These are phyloP conservation scores for Kingdonia uniflora DNA, from an alignment of 164 flowering plant species.

Conservation along the genomic window DNA sequence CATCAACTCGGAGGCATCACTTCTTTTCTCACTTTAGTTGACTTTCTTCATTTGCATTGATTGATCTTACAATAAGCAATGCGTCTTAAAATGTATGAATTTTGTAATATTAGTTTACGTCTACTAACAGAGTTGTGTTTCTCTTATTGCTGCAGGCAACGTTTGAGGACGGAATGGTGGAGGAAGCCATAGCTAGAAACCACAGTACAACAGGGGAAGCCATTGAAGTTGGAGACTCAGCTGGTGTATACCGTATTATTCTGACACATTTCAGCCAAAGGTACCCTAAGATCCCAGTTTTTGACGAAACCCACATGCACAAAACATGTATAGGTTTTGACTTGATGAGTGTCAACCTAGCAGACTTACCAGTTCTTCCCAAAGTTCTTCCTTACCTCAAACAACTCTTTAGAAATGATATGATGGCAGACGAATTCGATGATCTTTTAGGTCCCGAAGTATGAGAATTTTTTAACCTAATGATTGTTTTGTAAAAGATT, in stretches of 20 bases:
- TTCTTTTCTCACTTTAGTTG: no score
- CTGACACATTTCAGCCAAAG: slow-evolving; percentile 98
- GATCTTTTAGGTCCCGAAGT: slow-evolving; percentile 19
- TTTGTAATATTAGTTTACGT: no score
- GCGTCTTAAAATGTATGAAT: no score
- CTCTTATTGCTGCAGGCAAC: slow-evolving; percentile 62
- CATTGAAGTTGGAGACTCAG: slow-evolving; percentile 62
- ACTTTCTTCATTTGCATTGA: no score
- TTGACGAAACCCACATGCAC: slow-evolving; percentile 71
- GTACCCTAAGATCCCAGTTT: slow-evolving; percentile 90
- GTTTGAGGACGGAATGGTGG: slow-evolving; percentile 83
- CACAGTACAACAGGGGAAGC: slow-evolving; percentile 98
- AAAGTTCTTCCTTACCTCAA: slow-evolving; percentile 72
- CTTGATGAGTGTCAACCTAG: slow-evolving; percentile 89
- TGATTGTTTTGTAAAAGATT: not conserved
- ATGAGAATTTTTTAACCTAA: not conserved
- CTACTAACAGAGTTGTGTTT: not conserved
- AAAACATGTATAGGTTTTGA: slow-evolving; percentile 95
- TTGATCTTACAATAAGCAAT: no score
- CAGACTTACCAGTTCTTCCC: slow-evolving; percentile 83
- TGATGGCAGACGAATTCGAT: slow-evolving; percentile 59
- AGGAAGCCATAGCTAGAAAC: slow-evolving; percentile 80
- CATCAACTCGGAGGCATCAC: no score
- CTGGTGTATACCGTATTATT: slow-evolving; percentile 71
- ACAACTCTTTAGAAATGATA: slow-evolving; percentile 63